phyloP scores from a whole-genome alignment of 2,329 filamentous ascomycete species.

The Madurella mycetomatis region DNA sequence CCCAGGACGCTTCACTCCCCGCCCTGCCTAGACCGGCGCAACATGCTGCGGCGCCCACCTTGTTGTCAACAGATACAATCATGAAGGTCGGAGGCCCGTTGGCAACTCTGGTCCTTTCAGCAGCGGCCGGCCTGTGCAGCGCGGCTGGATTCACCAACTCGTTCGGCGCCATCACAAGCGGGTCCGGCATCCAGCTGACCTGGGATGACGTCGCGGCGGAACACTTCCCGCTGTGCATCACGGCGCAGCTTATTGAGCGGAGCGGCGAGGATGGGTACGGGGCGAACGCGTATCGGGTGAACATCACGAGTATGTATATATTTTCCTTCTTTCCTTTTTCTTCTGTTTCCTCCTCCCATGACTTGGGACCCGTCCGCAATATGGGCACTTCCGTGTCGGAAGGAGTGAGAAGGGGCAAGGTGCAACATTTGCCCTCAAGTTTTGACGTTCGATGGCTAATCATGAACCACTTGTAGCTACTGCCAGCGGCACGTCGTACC shows the following conservation, averaged over 20 bases:
- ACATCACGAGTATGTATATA: conserved; percentile 24
- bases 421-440: neutral
- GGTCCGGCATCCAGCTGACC: conserved; percentile 17
- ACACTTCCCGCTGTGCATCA: conserved; percentile 25
- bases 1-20: neutral
- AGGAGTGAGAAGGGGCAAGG: neutral
- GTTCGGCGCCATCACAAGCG: conserved; percentile 23
- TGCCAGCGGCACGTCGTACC: conserved; percentile 20
- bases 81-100: conserved; percentile 5
- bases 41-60: conserved; percentile 1
- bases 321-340: too few relatives aligned
- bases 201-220: conserved; percentile 23
- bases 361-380: too few relatives aligned
- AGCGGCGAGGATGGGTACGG: conserved; percentile 15
- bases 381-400: neutral
- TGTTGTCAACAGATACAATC: neutral
- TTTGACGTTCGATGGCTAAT: neutral
- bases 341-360: too few relatives aligned
- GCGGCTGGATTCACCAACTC: conserved; percentile 26
- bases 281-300: conserved; percentile 21
- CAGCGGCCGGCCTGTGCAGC: neutral
- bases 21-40: neutral
- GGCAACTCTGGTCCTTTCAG: neutral
- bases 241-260: conserved; percentile 26
- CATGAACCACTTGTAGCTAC: conserved; percentile 12